Conservation (phyloP, 345 rosid species). For the Gossypium anomalum region DNA sequence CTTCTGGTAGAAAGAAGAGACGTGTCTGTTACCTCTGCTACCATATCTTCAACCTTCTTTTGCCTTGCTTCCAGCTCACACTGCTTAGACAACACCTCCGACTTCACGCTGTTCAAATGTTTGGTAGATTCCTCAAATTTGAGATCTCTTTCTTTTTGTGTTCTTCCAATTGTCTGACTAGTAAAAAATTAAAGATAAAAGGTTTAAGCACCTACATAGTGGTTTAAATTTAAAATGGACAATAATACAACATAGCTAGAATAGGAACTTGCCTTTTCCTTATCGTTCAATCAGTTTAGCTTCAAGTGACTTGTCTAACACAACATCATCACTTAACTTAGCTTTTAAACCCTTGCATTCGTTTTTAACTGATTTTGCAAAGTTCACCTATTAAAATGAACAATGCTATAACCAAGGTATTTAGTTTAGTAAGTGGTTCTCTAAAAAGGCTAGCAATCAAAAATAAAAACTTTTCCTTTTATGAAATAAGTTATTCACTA, state of each 20-base stretch:
- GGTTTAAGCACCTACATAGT: not conserved
- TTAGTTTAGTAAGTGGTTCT: not conserved
- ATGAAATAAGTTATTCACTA: not conserved
- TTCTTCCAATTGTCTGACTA: constrained; percentile 63
- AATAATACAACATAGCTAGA: not conserved
- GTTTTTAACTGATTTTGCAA: constrained; percentile 75
- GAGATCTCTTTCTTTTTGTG: constrained; percentile 48
- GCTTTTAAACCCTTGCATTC: constrained; percentile 64
- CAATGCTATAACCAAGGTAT: constrained; percentile 2
- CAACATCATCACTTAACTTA: constrained; percentile 59
- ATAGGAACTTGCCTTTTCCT: constrained; percentile 25
- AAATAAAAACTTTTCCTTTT: not conserved
- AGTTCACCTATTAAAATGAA: constrained; percentile 43
- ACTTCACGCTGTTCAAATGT: constrained; percentile 44
- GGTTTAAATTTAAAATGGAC: constrained; percentile 1
- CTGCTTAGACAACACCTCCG: constrained; percentile 57
- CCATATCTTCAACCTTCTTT: constrained; percentile 58
- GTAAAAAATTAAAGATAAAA: constrained; percentile 7
- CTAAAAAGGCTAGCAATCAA: not conserved
- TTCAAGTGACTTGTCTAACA: constrained; percentile 62
- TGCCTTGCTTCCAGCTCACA: constrained; percentile 65
- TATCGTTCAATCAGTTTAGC: constrained; percentile 57
- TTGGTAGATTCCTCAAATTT: constrained; percentile 49
- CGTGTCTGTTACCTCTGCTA: constrained; percentile 47
- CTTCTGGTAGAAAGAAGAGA: not conserved